Evolutionary conservation across 2,329 filamentous ascomycete species (phyloP), one percentile per base, ranked within the genome.

Genomic region (Beauveria pseudobassiana): DNA sequence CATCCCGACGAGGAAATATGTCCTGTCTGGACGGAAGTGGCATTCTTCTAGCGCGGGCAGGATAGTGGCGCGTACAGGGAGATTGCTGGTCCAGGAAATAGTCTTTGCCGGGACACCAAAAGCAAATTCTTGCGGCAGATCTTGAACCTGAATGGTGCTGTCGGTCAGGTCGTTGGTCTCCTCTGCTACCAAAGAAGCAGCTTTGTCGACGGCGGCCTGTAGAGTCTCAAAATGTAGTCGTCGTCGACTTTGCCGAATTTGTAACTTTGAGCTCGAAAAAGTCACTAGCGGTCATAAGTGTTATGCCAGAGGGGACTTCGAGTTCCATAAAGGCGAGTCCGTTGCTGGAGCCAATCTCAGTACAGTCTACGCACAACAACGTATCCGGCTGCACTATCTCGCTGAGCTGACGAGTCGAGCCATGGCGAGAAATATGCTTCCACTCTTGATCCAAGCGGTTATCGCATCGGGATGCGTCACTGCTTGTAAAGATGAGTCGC

Each of bases 1-100:
- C 26, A 75, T 61, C 0, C 74, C 74, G 6, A 71, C 67, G 2
- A 75, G 60, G 18, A 69, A 66, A 55, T 76, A 75, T 0, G 73
- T 71, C 28, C 22, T 55, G 51, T 55, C 43, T 1, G 49, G 20
- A 18, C 30, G 34, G 20, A 61, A 61, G 24, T 38, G 48, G 16
- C 45, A 49, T 26, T 60, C 58, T 9, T 60, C 58, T 40, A 60
- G 40, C 14, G 58, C 58, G 22, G 49, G 49, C n/a, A 53, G 18
- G 1, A 60, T 18, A 14, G 30, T 53, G 9, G 58, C 58, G 12
- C 20, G 38, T 16, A 60, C 48, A 18, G 58, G 49, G 1, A 22
- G n/a, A 18, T 34, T 4, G 49, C 24, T 38, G 34, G 24, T 14
- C 58, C 58, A 60, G 0, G 45, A 24, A 20, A 60, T 18, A 9